Base-by-base conservation (phyloP, 345 rosid genomes). In the Populus alba region DNA sequence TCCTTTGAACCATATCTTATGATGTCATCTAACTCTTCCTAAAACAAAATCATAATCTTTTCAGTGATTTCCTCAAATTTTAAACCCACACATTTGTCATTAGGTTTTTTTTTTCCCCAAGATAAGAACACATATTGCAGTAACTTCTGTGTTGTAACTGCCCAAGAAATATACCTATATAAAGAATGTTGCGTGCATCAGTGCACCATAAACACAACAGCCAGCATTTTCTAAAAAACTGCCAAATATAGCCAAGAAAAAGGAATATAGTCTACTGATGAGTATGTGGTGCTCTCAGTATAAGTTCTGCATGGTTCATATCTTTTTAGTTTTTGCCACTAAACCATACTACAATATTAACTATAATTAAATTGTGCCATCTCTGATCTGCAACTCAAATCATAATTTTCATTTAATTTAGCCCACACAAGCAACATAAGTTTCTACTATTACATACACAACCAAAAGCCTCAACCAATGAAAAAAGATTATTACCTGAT, bases 1-100 rank as follows among this genome's bases (percentile, higher is more conserved):
- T 97, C 99, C 87, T 91, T 94, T 67, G 99, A 97, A 76, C 99
- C 99, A 83, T 94, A 94, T 81, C 98, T 91, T 81, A 97, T 91
- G 75, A 94, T 97, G 86, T 97, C 98, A 87, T 97, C 99, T 68
- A 97, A 81, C 84, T 97, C 97, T 85, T 97, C 98, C 99, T 97
- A 85, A 63, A 79, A 73, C 51, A 79, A 49, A 85, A 77, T 49
- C 31, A 77, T 67, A 73, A 74, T 18, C 35, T 65, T 29, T 41
- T 49, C 35, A 70, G 29, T 17, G 33, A 2, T 71, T 53, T 18
- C 49, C 79, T 72, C 37, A 31, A 29, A 66, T 71, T 43, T 66
- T 37, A 39, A 71, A 17, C 62, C 12, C n/a, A 70, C 39, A 12
- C 61, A 16, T 29, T 43, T 23, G 49, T 39, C 65, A 35, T 71